Percentiles rank a stretch among this genome's conserved stretches.
Conservation (phyloP, 768 basidiomycete species). For the Chalciporus piperatus region DNA sequence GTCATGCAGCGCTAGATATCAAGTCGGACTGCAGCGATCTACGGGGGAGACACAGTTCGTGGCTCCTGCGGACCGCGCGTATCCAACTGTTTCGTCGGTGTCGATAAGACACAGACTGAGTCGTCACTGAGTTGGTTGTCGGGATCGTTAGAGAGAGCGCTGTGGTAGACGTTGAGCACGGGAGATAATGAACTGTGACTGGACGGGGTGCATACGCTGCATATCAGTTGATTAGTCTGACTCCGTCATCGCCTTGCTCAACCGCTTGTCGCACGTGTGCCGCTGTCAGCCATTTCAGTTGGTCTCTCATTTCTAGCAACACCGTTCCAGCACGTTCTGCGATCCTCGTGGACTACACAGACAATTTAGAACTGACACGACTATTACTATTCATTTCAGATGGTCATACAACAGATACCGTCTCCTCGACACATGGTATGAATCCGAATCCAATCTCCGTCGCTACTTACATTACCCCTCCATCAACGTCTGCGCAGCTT, state of each 20-base stretch:
- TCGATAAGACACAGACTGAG: slow-evolving; percentile 11
- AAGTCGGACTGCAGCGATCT: slow-evolving; percentile 16
- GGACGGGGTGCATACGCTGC: too few relatives aligned
- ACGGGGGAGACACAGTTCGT: slow-evolving; percentile 22
- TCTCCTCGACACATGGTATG: neutral
- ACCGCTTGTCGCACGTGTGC: slow-evolving; percentile 14
- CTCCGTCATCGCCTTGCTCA: neutral
- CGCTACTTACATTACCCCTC: slow-evolving; percentile 13
- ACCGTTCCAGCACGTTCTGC: neutral
- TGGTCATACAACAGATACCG: neutral
- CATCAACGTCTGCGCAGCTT: slow-evolving; percentile 64
- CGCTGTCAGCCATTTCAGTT: slow-evolving; percentile 5
- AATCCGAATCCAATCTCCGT: neutral
- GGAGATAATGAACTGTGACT: neutral
- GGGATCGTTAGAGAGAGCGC: neutral
- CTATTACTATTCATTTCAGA: neutral
- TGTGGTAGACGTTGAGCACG: neutral
- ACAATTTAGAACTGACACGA: neutral
- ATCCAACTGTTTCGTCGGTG: slow-evolving; percentile 19
- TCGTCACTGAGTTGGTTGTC: neutral
- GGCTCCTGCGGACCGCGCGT: slow-evolving; percentile 23
- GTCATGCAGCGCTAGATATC: slow-evolving; percentile 52
- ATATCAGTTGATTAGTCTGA: neutral
- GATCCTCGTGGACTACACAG: slow-evolving; percentile 1
- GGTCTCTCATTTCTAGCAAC: neutral